Percentiles rank a stretch among this genome's conserved stretches.
These are phyloP conservation scores for Balamuthia mandrillaris DNA, from an alignment of 208 protist species.

Conservation along the genomic window DNA sequence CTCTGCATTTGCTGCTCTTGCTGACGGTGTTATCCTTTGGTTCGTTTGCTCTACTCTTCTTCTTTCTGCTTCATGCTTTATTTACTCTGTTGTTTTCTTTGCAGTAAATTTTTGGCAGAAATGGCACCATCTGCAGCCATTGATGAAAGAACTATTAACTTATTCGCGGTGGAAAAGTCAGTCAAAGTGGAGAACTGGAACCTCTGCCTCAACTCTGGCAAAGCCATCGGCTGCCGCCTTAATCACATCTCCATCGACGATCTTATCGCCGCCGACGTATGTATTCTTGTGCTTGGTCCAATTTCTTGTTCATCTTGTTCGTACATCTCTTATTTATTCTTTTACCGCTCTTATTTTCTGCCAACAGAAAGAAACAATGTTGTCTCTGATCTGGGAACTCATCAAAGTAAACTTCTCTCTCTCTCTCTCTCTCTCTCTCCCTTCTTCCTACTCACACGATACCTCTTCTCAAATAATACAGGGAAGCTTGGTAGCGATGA, in stretches of 20 bases:
- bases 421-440: too few species aligned
- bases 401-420: neutral
- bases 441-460: too few species aligned
- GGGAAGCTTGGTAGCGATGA: slow-evolving; percentile 1
- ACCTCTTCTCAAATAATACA: neutral
- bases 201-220: slow-evolving; percentile 28
- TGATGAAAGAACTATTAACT: slow-evolving; percentile 11
- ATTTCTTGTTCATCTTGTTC: slow-evolving; percentile 1
- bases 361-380: neutral
- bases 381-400: neutral
- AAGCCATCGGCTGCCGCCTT: slow-evolving; percentile 14
- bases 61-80: neutral
- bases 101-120: slow-evolving; percentile 30
- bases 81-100: neutral
- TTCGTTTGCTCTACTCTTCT: neutral
- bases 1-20: neutral
- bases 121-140: neutral
- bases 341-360: neutral
- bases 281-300: neutral
- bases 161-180: neutral
- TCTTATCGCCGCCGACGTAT: neutral
- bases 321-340: neutral
- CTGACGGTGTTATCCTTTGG: slow-evolving; percentile 19
- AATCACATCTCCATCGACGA: slow-evolving; percentile 23
- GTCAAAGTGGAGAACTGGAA: slow-evolving; percentile 27